phyloP scores from a whole-genome alignment of 371 early-diverging fungal genomes.

The Zopfochytrium polystomum region DNA sequence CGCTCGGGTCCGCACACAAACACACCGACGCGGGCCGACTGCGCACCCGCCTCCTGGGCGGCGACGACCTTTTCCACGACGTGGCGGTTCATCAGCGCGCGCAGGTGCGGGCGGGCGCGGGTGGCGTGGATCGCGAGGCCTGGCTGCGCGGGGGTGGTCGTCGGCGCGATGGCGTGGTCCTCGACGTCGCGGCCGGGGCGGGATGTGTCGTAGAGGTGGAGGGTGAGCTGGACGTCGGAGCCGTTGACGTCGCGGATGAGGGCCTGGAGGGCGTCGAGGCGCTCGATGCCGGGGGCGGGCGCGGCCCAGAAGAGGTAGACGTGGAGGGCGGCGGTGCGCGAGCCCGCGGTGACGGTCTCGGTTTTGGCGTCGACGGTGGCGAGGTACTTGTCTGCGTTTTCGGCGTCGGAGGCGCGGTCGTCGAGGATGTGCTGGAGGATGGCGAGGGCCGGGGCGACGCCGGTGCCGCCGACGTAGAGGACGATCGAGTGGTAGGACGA shows the following conservation, averaged over 20 bases:
- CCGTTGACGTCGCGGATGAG: not conserved
- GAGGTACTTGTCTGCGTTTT: not conserved
- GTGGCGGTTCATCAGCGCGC: not conserved
- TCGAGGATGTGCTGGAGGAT: not conserved
- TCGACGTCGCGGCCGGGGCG: not conserved
- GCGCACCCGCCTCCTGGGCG: not conserved
- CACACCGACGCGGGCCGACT: constrained; percentile 4
- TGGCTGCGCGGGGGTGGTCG: not conserved
- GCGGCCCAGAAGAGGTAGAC: constrained; percentile 10
- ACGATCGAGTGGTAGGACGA: not conserved
- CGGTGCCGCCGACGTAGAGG: constrained; percentile 13
- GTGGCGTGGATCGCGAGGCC: not conserved
- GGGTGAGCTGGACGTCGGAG: not conserved
- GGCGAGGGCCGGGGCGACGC: constrained; percentile 6
- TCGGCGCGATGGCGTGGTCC: not conserved
- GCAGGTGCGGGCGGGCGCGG: not conserved
- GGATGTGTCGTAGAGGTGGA: not conserved
- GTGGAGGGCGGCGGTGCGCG: not conserved
- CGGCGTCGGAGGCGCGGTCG: not conserved
- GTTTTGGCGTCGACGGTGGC: not conserved
- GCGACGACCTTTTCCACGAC: not conserved
- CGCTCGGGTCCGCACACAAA: constrained; percentile 21
- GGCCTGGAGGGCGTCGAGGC: not conserved
- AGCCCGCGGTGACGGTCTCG: not conserved
- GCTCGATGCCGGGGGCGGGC: not conserved